These are phyloP conservation scores for Apiospora pterosperma DNA, from an alignment of 2,329 filamentous ascomycete genomes.

Conservation along the genomic window DNA sequence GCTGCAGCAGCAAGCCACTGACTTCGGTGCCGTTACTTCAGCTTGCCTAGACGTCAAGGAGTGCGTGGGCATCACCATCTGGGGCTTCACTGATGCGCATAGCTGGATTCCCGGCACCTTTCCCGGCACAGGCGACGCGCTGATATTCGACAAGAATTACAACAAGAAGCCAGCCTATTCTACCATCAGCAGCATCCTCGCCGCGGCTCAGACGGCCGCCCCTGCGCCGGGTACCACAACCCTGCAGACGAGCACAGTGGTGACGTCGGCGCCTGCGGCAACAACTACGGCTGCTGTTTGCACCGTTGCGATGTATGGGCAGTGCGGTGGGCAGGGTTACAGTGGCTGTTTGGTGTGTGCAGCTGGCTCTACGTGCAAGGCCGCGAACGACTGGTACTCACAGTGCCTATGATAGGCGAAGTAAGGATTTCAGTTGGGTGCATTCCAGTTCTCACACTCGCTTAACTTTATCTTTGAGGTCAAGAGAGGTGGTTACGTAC, in stretches of 20 bases:
- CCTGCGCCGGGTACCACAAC: not conserved
- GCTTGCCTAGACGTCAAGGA: constrained; percentile 27
- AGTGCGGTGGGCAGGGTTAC: constrained; percentile 7
- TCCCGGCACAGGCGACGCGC: constrained; percentile 30
- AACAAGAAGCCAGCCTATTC: constrained; percentile 33
- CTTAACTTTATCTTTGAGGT: too few relatives aligned
- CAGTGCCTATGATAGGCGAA: constrained; percentile 3
- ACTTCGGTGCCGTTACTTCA: constrained; percentile 35
- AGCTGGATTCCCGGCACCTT: constrained; percentile 34
- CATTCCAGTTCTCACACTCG: too few relatives aligned
- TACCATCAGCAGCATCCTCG: constrained; percentile 20
- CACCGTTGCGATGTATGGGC: constrained; percentile 4
- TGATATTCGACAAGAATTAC: constrained; percentile 31
- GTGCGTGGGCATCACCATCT: constrained; percentile 37
- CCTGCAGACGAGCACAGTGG: not conserved
- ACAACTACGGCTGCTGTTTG: constrained; percentile 5
- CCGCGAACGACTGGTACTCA: constrained; percentile 8
- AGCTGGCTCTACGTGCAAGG: constrained; percentile 6
- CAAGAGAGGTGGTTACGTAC: too few relatives aligned
- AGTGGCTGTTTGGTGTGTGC: constrained; percentile 2
- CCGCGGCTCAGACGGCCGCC: not conserved
- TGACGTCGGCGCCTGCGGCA: not conserved
- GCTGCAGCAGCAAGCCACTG: constrained; percentile 36
- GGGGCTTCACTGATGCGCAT: constrained; percentile 36
- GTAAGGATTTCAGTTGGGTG: not conserved